phyloP scores from a whole-genome alignment of 2,329 filamentous ascomycete genomes.

The Cucurbitaria berberidis region DNA sequence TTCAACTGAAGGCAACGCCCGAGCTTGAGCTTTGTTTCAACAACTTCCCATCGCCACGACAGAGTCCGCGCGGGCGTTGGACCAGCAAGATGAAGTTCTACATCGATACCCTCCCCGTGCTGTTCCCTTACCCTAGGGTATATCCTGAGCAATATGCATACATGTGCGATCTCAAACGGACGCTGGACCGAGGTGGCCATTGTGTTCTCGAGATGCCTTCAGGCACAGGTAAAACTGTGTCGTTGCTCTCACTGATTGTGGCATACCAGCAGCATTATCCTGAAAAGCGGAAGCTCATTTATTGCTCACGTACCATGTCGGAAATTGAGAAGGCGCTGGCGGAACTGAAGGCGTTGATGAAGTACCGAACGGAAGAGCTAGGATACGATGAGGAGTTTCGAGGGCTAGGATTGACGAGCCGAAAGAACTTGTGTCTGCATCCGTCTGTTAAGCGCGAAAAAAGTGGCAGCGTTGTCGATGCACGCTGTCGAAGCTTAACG shows the following conservation, averaged over 20 bases:
- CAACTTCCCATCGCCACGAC: constrained; percentile 27
- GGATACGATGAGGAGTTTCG: constrained; percentile 91
- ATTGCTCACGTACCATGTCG: constrained; percentile 99
- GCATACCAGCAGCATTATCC: constrained; percentile 95
- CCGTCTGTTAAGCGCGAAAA: constrained; percentile 96
- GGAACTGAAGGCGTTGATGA: constrained; percentile 92
- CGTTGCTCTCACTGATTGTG: constrained; percentile 90
- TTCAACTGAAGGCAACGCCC: constrained; percentile 15
- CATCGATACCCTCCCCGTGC: constrained; percentile 74
- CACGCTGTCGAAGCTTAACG: constrained; percentile 92
- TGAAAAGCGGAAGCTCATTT: constrained; percentile 94
- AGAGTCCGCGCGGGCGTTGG: constrained; percentile 24
- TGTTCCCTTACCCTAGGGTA: constrained; percentile 77
- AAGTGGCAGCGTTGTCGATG: constrained; percentile 91
- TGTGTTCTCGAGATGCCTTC: constrained; percentile 99
- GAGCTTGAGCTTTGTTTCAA: constrained; percentile 12
- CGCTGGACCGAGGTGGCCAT: constrained; percentile 91
- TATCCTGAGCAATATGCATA: constrained; percentile 69
- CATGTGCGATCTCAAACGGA: constrained; percentile 86
- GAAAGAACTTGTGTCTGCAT: constrained; percentile 96
- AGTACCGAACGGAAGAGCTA: constrained; percentile 88
- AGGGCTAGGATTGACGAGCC: constrained; percentile 88
- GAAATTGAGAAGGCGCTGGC: constrained; percentile 98
- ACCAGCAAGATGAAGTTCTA: constrained; percentile 73
- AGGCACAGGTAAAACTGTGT: constrained; percentile 96